Percentiles rank a stretch among this genome's conserved stretches.
phyloP scores from a whole-genome alignment of 495 filamentous ascomycete species.

The Margaritispora aquatica region DNA sequence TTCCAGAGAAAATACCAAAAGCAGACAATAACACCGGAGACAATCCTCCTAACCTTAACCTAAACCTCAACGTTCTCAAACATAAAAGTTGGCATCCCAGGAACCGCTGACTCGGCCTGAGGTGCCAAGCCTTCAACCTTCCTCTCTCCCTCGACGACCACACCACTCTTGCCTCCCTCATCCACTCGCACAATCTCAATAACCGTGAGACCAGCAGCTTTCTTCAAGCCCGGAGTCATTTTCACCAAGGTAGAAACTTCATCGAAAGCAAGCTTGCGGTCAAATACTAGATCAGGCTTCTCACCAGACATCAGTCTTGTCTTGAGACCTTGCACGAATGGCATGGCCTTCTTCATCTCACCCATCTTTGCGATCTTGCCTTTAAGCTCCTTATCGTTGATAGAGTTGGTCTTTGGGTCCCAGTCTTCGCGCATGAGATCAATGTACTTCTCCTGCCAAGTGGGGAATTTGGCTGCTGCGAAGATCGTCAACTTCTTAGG shows the following conservation, averaged over 20 bases:
- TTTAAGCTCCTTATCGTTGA: constrained; percentile 75
- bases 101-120: constrained; percentile 61
- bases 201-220: constrained; percentile 56
- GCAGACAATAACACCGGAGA: too few species aligned
- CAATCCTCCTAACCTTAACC: too few species aligned
- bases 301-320: constrained; percentile 59
- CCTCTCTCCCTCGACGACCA: constrained; percentile 39
- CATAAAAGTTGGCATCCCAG: constrained; percentile 70
- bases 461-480: constrained; percentile 67
- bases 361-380: constrained; percentile 68
- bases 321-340: constrained; percentile 87
- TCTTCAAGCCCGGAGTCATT: constrained; percentile 52
- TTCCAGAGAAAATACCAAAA: too few species aligned
- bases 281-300: constrained; percentile 59
- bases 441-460: constrained; percentile 90
- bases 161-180: constrained; percentile 62
- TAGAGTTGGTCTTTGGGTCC: constrained; percentile 27
- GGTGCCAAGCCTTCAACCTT: constrained; percentile 51
- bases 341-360: constrained; percentile 98
- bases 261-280: constrained; percentile 78
- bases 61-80: constrained; percentile 61
- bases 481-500: constrained; percentile 89
- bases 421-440: constrained; percentile 61
- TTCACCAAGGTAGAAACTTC: constrained; percentile 64
- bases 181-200: constrained; percentile 60